phyloP scores from a whole-genome alignment of 2,329 filamentous ascomycete genomes.

The Sporothrix sp. region DNA sequence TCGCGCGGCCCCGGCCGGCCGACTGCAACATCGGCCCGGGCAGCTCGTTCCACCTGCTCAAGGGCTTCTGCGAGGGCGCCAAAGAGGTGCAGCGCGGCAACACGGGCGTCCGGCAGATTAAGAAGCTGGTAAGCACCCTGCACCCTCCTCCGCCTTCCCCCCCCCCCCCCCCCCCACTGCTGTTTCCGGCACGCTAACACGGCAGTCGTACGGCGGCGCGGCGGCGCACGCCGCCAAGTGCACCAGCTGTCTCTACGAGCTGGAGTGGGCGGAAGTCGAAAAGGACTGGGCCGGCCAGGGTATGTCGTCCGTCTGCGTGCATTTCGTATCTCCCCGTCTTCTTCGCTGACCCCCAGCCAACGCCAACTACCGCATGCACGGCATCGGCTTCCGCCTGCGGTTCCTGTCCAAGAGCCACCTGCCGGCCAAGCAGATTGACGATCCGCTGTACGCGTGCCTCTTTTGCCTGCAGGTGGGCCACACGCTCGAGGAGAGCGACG shows the following conservation, averaged over 20 bases:
- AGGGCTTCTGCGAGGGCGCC: conserved; percentile 47
- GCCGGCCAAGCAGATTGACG: conserved; percentile 38
- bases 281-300: conserved; percentile 39
- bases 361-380: conserved; percentile 37
- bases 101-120: conserved; percentile 40
- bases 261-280: conserved; percentile 44
- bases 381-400: conserved; percentile 41
- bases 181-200: background rate
- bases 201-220: conserved; percentile 24
- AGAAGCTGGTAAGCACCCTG: conserved; percentile 34
- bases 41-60: conserved; percentile 43
- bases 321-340: background rate
- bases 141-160: too few species aligned
- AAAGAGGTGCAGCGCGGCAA: conserved; percentile 39
- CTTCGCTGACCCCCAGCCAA: conserved; percentile 25
- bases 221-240: conserved; percentile 40
- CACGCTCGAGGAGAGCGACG: conserved; percentile 44
- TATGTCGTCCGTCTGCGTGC: conserved; percentile 16
- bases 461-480: conserved; percentile 42
- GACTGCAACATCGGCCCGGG: conserved; percentile 32
- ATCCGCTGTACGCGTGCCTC: conserved; percentile 44
- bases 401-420: conserved; percentile 49
- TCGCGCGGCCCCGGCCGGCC: background rate
- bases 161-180: conserved; percentile 7
- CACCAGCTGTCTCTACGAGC: conserved; percentile 42